Base-by-base conservation (phyloP, 305 asterid species). In the Caryopteris hybrid region DNA sequence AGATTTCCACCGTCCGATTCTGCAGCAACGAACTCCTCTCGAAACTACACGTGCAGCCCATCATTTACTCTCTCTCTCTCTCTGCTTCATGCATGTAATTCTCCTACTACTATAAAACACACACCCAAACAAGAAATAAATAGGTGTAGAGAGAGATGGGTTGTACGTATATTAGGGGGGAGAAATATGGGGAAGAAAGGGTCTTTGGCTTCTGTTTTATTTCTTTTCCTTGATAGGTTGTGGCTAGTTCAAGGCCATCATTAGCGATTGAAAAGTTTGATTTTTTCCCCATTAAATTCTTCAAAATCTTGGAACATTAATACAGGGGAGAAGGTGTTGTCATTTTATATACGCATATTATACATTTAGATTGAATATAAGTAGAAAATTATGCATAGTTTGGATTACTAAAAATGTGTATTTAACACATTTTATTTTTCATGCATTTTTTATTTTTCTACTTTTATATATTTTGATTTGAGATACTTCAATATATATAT, bases 1-100 rank as follows among this genome's bases (percentile, higher is more conserved):
- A 46, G 64, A 77, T 76, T 72, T 64, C 31, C 70, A 38, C 85
- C 79, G 72, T 81, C 61, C 57, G 82, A 84, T 79, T 69, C 23
- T 47, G 68, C 57, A 74, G 70, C 57, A 74, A 72, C 81, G 72
- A 82, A 78, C 38, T 69, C 72, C 74, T 34, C 84, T 74, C 84
- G 16, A 27, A 61, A 53, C 50, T 65, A 84, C 91, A 88, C 89
- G 92, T 88, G 90, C 77, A 50, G 29, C 31, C 56, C 64, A 66
- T 76, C 57, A 21, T 29, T 68, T 29, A 27, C 68, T 67, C 59
- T 29, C 62, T 63, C 21, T 36, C 21, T 72, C 54, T 61, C 57
- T 34, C 79, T 74, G 65, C 59, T 82, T 86, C 88, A 83, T 89
- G 96, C 95, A 89, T 89, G 96, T 86, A 86, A 78, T 85, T 78